A percentile compares a stretch with the other conserved stretches of the same genome.
phyloP scores from a whole-genome alignment of 2,329 filamentous ascomycete species.

The Gyromitra esculenta region DNA sequence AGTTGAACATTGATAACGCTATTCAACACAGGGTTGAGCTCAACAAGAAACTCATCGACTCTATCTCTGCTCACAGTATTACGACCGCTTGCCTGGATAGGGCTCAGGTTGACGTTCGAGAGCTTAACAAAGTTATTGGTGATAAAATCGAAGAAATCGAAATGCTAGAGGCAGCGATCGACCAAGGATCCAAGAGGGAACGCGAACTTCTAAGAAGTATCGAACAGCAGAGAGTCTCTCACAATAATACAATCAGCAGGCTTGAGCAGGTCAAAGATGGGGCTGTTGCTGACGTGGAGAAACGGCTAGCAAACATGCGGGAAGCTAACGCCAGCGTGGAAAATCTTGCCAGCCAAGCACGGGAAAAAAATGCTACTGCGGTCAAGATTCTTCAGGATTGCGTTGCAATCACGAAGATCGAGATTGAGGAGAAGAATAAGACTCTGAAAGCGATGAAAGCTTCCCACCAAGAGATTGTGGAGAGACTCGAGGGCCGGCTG shows the following conservation, averaged over 20 bases:
- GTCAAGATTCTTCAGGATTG: conserved; percentile 36
- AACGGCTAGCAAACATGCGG: conserved; percentile 26
- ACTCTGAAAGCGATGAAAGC: conserved; percentile 20
- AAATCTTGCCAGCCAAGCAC: conserved; percentile 25
- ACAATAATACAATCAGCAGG: conserved; percentile 20
- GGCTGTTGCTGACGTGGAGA: conserved; percentile 30
- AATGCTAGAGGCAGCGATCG: conserved; percentile 25
- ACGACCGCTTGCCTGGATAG: conserved; percentile 9
- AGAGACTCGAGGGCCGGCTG: conserved; percentile 31
- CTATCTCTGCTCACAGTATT: conserved; percentile 25
- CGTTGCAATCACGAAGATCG: conserved; percentile 17
- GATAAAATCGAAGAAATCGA: conserved; percentile 44
- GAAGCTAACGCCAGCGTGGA: conserved; percentile 40
- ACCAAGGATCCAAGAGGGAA: conserved; percentile 22
- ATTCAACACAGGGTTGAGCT: conserved; percentile 35
- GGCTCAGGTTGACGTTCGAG: conserved; percentile 22
- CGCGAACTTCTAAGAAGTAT: conserved; percentile 31
- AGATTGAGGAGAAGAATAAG: conserved; percentile 29
- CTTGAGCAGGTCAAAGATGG: conserved; percentile 29
- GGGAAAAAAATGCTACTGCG: conserved; percentile 11
- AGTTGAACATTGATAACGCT: conserved; percentile 41
- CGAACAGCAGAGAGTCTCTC: conserved; percentile 36
- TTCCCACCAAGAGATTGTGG: conserved; percentile 36
- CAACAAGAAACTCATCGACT: conserved; percentile 34
- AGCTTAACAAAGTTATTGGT: conserved; percentile 20